Conservation (phyloP, 768 basidiomycete genomes). For the Hydnum rufescens region DNA sequence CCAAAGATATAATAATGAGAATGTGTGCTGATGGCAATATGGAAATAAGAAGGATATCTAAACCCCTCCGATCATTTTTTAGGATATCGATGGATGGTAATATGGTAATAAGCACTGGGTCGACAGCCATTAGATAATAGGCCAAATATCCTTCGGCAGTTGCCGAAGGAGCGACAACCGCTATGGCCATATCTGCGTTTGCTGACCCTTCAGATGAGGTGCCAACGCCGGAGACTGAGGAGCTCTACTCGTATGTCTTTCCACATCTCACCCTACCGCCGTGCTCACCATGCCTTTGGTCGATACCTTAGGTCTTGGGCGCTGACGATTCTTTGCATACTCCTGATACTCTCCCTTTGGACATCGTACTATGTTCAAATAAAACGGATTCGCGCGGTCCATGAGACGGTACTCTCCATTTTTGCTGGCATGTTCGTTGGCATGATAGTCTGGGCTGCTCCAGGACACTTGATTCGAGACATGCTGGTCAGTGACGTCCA, state of each 20-base stretch:
- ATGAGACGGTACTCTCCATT: conserved; percentile 91
- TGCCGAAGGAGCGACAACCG: too few species aligned
- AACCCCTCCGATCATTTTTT: too few species aligned
- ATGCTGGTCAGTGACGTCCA: conserved; percentile 62
- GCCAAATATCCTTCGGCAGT: too few species aligned
- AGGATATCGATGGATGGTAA: too few species aligned
- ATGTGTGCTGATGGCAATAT: too few species aligned
- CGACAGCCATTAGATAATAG: too few species aligned
- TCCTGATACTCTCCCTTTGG: conserved; percentile 85
- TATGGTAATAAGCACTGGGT: too few species aligned
- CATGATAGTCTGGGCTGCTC: conserved; percentile 69
- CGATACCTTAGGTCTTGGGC: conserved; percentile 64
- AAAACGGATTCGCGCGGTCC: conserved; percentile 82
- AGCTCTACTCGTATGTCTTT: conserved; percentile 10
- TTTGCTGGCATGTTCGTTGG: conserved; percentile 95
- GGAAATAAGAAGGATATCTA: too few species aligned
- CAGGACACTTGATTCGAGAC: conserved; percentile 85
- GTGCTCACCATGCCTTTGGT: background rate
- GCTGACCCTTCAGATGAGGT: background rate
- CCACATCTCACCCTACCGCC: background rate
- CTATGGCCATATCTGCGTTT: background rate
- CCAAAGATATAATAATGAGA: too few species aligned
- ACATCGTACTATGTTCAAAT: conserved; percentile 97
- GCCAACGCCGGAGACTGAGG: conserved; percentile 8
- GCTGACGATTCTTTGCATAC: conserved; percentile 77